A percentile compares a stretch with the other conserved stretches of the same genome.
Conservation (phyloP, 2,329 filamentous ascomycete species). For the Clarireedia homoeocarpa region DNA sequence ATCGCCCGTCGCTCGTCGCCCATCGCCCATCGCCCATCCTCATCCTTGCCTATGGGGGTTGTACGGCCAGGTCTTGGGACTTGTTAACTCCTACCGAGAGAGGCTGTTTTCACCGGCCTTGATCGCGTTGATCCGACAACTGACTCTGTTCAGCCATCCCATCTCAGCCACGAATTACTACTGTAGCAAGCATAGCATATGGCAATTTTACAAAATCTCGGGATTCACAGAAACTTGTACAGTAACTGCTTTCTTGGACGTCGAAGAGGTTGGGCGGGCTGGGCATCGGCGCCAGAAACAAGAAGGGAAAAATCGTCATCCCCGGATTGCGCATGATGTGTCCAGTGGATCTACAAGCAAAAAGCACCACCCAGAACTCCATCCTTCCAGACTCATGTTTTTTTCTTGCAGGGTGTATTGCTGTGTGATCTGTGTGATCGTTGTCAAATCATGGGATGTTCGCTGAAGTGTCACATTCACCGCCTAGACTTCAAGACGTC, state of each 20-base stretch:
- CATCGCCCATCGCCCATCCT: not conserved
- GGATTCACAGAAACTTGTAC: too few species aligned
- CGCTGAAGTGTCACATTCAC: constrained; percentile 11
- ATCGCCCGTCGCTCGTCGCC: not conserved
- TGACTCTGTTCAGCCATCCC: too few species aligned
- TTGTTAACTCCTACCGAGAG: not conserved
- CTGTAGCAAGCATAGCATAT: too few species aligned
- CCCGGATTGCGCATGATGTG: constrained; percentile 9
- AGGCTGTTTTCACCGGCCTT: too few species aligned
- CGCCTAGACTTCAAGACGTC: constrained; percentile 2
- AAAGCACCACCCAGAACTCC: not conserved
- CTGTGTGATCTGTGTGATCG: constrained; percentile 3
- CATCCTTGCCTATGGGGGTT: not conserved
- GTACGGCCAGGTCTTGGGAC: not conserved
- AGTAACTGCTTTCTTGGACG: too few species aligned
- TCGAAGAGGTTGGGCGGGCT: not conserved
- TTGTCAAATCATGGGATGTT: constrained; percentile 10
- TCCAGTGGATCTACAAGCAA: constrained; percentile 4
- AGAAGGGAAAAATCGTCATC: constrained; percentile 3
- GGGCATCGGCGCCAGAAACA: not conserved
- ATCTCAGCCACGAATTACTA: too few species aligned
- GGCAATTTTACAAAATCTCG: too few species aligned
- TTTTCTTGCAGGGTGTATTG: constrained; percentile 1
- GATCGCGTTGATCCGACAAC: too few species aligned
- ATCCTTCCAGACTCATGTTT: not conserved